Conservation (phyloP, 352 stramenopile genomes). For the Phytophthora kernoviae region DNA sequence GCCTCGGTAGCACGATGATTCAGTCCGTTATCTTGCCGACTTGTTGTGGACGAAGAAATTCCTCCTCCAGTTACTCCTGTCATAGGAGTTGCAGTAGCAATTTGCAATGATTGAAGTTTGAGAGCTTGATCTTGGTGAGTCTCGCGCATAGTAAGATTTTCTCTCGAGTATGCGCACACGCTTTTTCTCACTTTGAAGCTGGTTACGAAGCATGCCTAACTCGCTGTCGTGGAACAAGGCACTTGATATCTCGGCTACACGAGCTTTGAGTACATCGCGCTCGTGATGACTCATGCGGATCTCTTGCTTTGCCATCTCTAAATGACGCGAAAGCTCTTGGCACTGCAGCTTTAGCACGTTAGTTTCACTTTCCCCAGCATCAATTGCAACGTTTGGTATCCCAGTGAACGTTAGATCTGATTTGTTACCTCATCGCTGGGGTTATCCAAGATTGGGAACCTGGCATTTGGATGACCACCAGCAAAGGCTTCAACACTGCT, state of each 20-base stretch:
- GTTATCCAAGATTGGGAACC: conserved; percentile 1
- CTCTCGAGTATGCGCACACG: conserved; percentile 62
- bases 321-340: conserved; percentile 49
- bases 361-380: conserved; percentile 15
- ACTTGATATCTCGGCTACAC: conserved; percentile 55
- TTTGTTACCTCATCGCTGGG: conserved; percentile 22
- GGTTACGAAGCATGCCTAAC: conserved; percentile 49
- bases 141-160: conserved; percentile 60
- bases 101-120: conserved; percentile 55
- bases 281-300: conserved; percentile 72
- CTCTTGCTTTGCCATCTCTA: conserved; percentile 79
- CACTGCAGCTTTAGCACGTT: conserved; percentile 47
- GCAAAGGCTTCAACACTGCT: conserved; percentile 14
- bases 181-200: conserved; percentile 67
- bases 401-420: conserved; percentile 9
- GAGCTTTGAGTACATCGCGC: conserved; percentile 49
- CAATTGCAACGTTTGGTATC: neutral
- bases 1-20: conserved; percentile 1
- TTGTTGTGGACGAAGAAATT: neutral
- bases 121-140: conserved; percentile 48
- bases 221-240: conserved; percentile 58
- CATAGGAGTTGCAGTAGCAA: conserved; percentile 16
- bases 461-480: conserved; percentile 1
- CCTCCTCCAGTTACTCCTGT: neutral
- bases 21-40: neutral